Evolutionary conservation across 2,329 filamentous ascomycete species (phyloP).

Genomic region (Sclerotinia nivalis): DNA sequence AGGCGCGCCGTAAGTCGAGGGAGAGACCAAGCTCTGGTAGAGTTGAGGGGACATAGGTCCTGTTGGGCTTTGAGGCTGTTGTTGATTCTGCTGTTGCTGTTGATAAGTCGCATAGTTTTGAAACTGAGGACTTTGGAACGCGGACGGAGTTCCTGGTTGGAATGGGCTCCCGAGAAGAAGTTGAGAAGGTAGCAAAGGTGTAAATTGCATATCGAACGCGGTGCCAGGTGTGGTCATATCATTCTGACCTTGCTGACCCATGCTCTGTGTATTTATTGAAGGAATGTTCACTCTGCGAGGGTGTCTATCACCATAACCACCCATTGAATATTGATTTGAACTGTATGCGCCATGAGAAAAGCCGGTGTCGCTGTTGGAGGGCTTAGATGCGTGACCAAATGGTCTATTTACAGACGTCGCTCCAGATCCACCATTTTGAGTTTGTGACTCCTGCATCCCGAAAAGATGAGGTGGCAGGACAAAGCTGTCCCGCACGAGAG

Average conservation of each 20-base stretch:
- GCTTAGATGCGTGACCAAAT: constrained; percentile 72
- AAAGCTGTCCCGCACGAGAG: constrained; percentile 77
- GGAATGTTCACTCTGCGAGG: constrained; percentile 83
- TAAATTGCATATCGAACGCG: constrained; percentile 97
- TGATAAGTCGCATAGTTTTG: constrained; percentile 79
- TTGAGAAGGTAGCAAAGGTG: constrained; percentile 90
- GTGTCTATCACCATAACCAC: constrained; percentile 84
- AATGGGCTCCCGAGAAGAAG: constrained; percentile 94
- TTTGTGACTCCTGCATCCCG: constrained; percentile 87
- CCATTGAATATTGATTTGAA: constrained; percentile 70
- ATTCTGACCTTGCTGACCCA: constrained; percentile 54
- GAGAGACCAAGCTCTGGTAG: constrained; percentile 83
- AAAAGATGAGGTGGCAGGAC: constrained; percentile 81
- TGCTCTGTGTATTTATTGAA: constrained; percentile 82
- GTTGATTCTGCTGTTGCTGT: constrained; percentile 48
- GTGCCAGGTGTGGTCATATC: constrained; percentile 87
- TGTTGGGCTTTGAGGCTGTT: constrained; percentile 69
- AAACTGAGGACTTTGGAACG: constrained; percentile 90
- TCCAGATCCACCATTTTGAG: constrained; percentile 56
- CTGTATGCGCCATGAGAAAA: constrained; percentile 92
- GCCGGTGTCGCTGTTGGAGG: constrained; percentile 79
- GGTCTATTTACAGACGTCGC: constrained; percentile 60
- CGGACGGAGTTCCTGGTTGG: constrained; percentile 88
- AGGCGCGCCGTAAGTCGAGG: constrained; percentile 77
- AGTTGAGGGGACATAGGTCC: constrained; percentile 79